These are phyloP conservation scores for Secale cereale DNA, from an alignment of 176 grass and related monocot species.

Conservation along the genomic window DNA sequence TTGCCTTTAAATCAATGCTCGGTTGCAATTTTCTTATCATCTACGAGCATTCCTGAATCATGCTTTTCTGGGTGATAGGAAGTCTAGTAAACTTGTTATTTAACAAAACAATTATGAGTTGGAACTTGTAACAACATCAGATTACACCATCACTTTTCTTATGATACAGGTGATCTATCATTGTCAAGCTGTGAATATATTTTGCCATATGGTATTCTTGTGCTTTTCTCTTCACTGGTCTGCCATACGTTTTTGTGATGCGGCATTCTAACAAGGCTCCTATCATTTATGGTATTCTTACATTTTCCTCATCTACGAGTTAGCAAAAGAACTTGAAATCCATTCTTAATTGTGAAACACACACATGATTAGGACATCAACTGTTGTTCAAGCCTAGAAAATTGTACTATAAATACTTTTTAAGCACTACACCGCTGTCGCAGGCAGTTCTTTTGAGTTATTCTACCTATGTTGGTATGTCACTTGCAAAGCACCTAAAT, in stretches of 20 bases:
- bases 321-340: background rate
- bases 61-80: too few relatives aligned
- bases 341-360: background rate
- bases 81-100: too few relatives aligned
- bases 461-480: background rate
- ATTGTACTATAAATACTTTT: background rate
- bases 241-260: slow-evolving; percentile 41
- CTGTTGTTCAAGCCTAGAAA: background rate
- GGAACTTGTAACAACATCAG: too few relatives aligned
- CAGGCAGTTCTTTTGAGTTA: background rate
- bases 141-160: too few relatives aligned
- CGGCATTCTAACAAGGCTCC: slow-evolving; percentile 91
- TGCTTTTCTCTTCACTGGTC: background rate
- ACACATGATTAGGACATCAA: background rate
- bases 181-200: too few relatives aligned
- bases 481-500: background rate
- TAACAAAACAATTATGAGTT: too few relatives aligned
- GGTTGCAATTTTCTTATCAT: too few relatives aligned
- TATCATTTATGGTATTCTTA: slow-evolving; percentile 92
- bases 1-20: too few relatives aligned
- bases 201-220: background rate
- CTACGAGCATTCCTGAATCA: too few relatives aligned
- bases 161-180: too few relatives aligned
- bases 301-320: background rate
- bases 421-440: background rate